Conservation (phyloP, 1,284 basidiomycete species). For the Inonotus obliquus region DNA sequence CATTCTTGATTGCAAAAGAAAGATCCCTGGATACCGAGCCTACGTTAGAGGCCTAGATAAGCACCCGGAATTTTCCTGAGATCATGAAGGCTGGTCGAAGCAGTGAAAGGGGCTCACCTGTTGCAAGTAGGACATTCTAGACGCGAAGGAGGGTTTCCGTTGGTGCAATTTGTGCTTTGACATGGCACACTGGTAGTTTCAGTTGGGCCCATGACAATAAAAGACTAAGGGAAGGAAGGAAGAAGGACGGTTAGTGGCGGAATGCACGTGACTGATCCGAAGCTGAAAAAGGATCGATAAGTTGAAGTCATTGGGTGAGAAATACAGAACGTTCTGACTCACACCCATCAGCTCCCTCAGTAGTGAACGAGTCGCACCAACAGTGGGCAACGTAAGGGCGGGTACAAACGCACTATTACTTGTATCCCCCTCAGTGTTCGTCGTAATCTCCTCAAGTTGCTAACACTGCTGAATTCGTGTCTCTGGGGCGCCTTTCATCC, state of each 20-base stretch:
- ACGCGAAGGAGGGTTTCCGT: conserved; percentile 69
- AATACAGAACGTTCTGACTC: too few species aligned
- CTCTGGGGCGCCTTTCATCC: background rate
- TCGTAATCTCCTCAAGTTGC: too few species aligned
- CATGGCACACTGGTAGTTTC: conserved; percentile 42
- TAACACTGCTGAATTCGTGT: background rate
- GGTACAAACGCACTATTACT: too few species aligned
- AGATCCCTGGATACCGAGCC: conserved; percentile 75
- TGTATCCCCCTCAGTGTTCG: too few species aligned
- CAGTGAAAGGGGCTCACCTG: conserved; percentile 48
- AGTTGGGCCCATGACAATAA: conserved; percentile 28
- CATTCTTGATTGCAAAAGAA: conserved; percentile 84
- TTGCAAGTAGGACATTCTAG: conserved; percentile 81
- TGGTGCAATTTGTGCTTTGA: conserved; percentile 66
- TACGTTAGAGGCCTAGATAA: conserved; percentile 28
- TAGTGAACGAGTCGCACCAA: too few species aligned
- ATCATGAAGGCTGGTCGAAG: conserved; percentile 9
- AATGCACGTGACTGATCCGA: conserved; percentile 1
- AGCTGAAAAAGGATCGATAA: too few species aligned
- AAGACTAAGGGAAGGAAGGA: background rate
- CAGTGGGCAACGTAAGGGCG: too few species aligned
- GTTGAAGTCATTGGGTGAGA: too few species aligned
- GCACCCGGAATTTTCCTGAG: conserved; percentile 15
- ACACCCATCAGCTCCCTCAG: too few species aligned
- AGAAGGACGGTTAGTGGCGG: background rate